These are phyloP conservation scores for Aspergillus clavatus DNA, from an alignment of 2,329 filamentous ascomycete species.

Conservation along the genomic window DNA sequence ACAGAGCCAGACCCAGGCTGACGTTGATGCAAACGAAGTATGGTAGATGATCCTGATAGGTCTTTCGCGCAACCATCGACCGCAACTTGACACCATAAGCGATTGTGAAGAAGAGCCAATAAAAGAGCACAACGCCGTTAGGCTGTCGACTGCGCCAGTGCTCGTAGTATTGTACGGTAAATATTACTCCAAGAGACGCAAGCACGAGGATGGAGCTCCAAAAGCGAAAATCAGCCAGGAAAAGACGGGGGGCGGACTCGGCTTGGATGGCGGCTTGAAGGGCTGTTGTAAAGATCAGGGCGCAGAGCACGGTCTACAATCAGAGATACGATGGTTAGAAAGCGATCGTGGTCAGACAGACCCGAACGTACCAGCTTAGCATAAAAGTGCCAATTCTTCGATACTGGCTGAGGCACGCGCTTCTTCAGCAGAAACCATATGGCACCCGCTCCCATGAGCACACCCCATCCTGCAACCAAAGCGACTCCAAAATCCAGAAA, in stretches of 20 bases:
- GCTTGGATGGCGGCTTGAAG: conserved; percentile 75
- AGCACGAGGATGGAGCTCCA: conserved; percentile 72
- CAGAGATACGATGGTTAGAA: conserved; percentile 1
- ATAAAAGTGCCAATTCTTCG: conserved; percentile 90
- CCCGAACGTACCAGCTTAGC: conserved; percentile 67
- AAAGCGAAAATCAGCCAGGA: conserved; percentile 78
- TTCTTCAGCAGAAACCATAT: conserved; percentile 73
- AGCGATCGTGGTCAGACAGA: background rate
- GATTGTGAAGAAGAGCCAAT: conserved; percentile 83
- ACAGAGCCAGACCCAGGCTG: conserved; percentile 62
- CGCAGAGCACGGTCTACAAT: conserved; percentile 57
- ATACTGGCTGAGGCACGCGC: conserved; percentile 61
- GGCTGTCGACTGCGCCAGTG: conserved; percentile 77
- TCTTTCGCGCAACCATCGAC: conserved; percentile 73
- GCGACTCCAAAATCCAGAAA: conserved; percentile 91
- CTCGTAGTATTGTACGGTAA: conserved; percentile 78
- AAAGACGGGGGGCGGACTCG: conserved; percentile 61
- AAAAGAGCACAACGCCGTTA: conserved; percentile 84
- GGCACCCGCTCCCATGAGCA: conserved; percentile 70
- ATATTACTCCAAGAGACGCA: conserved; percentile 68
- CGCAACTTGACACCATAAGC: conserved; percentile 76
- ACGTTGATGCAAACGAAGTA: conserved; percentile 75
- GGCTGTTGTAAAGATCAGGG: conserved; percentile 63
- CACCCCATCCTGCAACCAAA: conserved; percentile 69
- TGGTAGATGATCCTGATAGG: conserved; percentile 60